Evolutionary conservation across 2,329 filamentous ascomycete genomes (phyloP).

Genomic region (Lithohypha guttulata): DNA sequence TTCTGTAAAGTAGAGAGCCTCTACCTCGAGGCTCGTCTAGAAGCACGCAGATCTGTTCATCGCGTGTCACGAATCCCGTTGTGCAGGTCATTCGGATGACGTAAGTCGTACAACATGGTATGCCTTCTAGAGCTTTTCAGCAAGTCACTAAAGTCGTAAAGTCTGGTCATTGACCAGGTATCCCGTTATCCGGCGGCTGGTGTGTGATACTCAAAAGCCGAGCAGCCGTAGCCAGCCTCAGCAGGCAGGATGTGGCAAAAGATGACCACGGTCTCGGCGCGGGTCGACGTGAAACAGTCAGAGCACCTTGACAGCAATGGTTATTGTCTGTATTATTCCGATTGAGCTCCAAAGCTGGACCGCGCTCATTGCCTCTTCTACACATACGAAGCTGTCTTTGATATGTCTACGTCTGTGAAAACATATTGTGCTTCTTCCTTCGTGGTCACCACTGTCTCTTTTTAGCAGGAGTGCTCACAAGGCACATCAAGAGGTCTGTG

Average conservation of each 20-base stretch:
- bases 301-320: not conserved
- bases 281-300: conserved; percentile 7
- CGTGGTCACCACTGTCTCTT: too few species aligned
- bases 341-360: not conserved
- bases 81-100: conserved; percentile 8
- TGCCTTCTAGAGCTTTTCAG: not conserved
- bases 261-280: conserved; percentile 6
- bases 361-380: too few species aligned
- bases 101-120: conserved; percentile 2
- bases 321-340: not conserved
- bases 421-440: too few species aligned
- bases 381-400: too few species aligned
- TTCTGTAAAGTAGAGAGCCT: too few species aligned
- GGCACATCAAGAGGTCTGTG: conserved; percentile 1
- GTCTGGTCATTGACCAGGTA: conserved; percentile 1
- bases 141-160: not conserved
- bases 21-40: too few species aligned
- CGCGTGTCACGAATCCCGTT: too few species aligned
- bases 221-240: not conserved
- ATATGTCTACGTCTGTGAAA: too few species aligned
- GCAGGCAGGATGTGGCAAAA: conserved; percentile 6
- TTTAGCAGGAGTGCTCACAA: too few species aligned
- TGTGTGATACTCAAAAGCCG: conserved; percentile 4
- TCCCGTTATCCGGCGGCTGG: not conserved
- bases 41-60: too few species aligned